Conservation (phyloP, 2,329 filamentous ascomycete genomes). For the Monilinia fructigena region DNA sequence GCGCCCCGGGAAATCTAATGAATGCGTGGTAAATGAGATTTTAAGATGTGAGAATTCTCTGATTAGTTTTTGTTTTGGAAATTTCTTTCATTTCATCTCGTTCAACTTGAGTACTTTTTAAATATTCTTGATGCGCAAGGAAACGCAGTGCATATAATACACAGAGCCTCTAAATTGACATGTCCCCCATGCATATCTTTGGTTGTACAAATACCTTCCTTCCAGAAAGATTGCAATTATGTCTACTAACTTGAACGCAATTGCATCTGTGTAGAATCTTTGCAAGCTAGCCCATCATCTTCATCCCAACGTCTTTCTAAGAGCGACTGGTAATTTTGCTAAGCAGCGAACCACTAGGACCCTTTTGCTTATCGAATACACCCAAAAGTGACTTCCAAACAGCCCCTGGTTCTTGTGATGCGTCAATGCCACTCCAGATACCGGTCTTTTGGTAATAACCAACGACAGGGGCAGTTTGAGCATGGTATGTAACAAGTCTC, state of each 20-base stretch:
- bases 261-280: slow-evolving; percentile 37
- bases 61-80: background rate
- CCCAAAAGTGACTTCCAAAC: slow-evolving; percentile 92
- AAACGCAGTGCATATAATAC: slow-evolving; percentile 34
- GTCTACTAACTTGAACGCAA: slow-evolving; percentile 29
- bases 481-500: slow-evolving; percentile 88
- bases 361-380: slow-evolving; percentile 68
- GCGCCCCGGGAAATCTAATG: background rate
- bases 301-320: slow-evolving; percentile 8
- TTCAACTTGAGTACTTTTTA: slow-evolving; percentile 21
- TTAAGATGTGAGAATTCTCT: background rate
- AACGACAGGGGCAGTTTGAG: slow-evolving; percentile 89
- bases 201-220: slow-evolving; percentile 36
- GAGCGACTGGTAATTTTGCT: slow-evolving; percentile 40
- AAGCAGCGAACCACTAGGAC: slow-evolving; percentile 35
- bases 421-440: slow-evolving; percentile 95
- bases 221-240: slow-evolving; percentile 30
- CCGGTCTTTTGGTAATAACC: slow-evolving; percentile 96
- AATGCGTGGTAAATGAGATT: slow-evolving; percentile 12
- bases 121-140: slow-evolving; percentile 29
- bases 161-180: slow-evolving; percentile 32
- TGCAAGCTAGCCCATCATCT: slow-evolving; percentile 31
- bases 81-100: background rate
- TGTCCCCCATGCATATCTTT: slow-evolving; percentile 33
- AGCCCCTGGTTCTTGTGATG: slow-evolving; percentile 90